Evolutionary conservation across 2,329 filamentous ascomycete species (phyloP).

Genomic region (Davidsoniella neocaledoniae): DNA sequence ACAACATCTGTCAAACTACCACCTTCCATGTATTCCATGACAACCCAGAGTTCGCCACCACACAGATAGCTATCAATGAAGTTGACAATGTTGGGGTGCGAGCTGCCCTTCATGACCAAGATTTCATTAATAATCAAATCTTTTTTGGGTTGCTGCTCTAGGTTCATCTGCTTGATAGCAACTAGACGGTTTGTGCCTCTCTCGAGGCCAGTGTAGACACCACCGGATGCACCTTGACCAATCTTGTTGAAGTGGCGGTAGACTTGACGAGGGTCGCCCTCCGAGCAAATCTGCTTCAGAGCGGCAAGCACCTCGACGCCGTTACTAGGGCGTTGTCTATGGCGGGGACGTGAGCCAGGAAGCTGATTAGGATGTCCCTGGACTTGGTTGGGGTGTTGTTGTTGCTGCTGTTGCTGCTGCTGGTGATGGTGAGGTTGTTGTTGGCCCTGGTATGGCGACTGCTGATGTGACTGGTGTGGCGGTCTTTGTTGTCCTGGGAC

Average conservation of each 20-base stretch:
- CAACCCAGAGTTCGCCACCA: slow-evolving; percentile 85
- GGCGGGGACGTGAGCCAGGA: slow-evolving; percentile 51
- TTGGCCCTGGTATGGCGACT: slow-evolving; percentile 7
- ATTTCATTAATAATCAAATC: slow-evolving; percentile 99
- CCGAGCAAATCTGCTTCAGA: slow-evolving; percentile 76
- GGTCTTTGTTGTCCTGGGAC: slow-evolving; percentile 3
- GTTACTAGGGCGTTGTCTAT: slow-evolving; percentile 62
- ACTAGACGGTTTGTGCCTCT: slow-evolving; percentile 71
- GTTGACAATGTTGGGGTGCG: slow-evolving; percentile 96
- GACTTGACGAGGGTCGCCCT: slow-evolving; percentile 73
- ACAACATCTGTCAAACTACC: slow-evolving; percentile 96
- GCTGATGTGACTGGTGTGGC: slow-evolving; percentile 4
- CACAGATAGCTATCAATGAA: slow-evolving; percentile 96
- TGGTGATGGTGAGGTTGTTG: slow-evolving; percentile 15
- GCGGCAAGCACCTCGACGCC: slow-evolving; percentile 67
- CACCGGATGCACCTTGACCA: slow-evolving; percentile 90
- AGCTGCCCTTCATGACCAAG: slow-evolving; percentile 96
- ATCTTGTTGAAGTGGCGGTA: slow-evolving; percentile 88
- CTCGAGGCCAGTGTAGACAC: slow-evolving; percentile 85
- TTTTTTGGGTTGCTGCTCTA: slow-evolving; percentile 97
- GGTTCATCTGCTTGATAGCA: slow-evolving; percentile 98
- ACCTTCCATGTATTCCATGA: slow-evolving; percentile 99
- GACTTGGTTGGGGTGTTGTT: slow-evolving; percentile 17
- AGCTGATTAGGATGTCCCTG: slow-evolving; percentile 18
- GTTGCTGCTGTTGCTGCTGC: slow-evolving; percentile 20